Base-by-base conservation (phyloP, 495 filamentous ascomycete genomes). In the Saxophila tyrrhenica region DNA sequence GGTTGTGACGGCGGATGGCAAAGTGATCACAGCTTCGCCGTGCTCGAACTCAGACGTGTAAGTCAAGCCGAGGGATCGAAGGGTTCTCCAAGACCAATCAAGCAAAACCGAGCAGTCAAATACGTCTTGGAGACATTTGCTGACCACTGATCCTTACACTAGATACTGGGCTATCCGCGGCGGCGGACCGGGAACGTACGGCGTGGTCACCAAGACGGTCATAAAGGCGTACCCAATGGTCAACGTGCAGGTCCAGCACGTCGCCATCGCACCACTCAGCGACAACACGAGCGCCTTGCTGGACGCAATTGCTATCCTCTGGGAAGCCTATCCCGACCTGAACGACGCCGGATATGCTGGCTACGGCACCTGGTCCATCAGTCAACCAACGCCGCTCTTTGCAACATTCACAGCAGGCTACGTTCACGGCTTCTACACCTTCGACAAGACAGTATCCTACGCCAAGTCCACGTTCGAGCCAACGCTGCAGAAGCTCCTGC, bases 321-420 rank as follows among this genome's bases (percentile, higher is more conserved):
- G 63, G 51, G 47, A 29, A n/a, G 52, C 53, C 3, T 67, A 52
- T 23, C 64, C 64, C 5, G 42, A 49, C 22, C 54, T 67, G 17
- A 56, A 55, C n/a, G 62, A 62, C 48, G 48, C 24, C 15, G 65
- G 65, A 3, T 64, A 52, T 20, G 59, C 69, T 32, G 53, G 59
- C 20, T 72, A 73, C 46, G 68, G 69, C 9, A 64, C 61, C 7
- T 73, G 68, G 68, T 60, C 68, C 7, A 59, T 69, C 19, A 57
- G 52, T 13, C 58, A 54, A 16, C 63, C 64, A 8, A 50, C 39
- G 13, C 51, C 61, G 0, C 35, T 64, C 1, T 57, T 67, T 43
- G 60, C 41, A 3, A 67, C 66, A 39, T 61, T 57, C n/a, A 62
- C 64, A 2, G 57, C 60, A n/a, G 68, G 65, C 39, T 72, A 70